Base-by-base conservation (phyloP, 2,329 filamentous ascomycete species). In the Xylaria digitata region DNA sequence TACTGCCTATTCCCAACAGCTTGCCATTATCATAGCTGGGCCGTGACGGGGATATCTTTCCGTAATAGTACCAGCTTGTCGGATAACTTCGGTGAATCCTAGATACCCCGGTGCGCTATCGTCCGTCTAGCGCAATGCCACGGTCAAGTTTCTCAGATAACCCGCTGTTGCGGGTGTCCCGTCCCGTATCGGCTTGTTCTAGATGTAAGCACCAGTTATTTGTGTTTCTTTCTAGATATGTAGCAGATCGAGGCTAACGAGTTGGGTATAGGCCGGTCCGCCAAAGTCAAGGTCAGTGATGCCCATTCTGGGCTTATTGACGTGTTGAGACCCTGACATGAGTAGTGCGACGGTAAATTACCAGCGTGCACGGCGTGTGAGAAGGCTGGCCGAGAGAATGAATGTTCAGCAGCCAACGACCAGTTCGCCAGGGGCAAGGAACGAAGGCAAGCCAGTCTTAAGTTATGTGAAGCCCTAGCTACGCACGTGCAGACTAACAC, bases 391-490 rank as follows among this genome's bases (percentile, higher is more conserved):
- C 91, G 93, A 68, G 89, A 92, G 62, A 90, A 86, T 67, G 94
- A 96, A 77, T 99, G 96, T 78, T 97, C 94, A 6, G 94, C 94
- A 63, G 94, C 94, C 7, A 97, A 96, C 75, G 95, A 98, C 76
- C 94, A 97, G 78, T 98, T 97, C 80, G 94, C 95, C 0, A 87
- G 94, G 69, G 96, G 96, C 68, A 98, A 98, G 79, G 96, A 98
- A 77, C 86, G 95, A 75, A 98, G 94, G 89, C 89, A 72, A 65
- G 80, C 43, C 37, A 32, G 8, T 4, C n/a, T 11, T 62, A 30
- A 17, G n/a, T 26, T 15, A 8, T 15, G 6, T 60, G 30, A 21
- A 37, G 11, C 23, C 32, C 48, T 32, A 32, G 9, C 34, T 62
- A 70, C 48, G 40, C 30, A 15, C 15, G 34, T 45, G 21, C 23